Percentiles rank a stretch among this genome's conserved stretches.
These are phyloP conservation scores for Exophiala phaeomuriformis DNA, from an alignment of 2,329 filamentous ascomycete genomes.

Conservation along the genomic window DNA sequence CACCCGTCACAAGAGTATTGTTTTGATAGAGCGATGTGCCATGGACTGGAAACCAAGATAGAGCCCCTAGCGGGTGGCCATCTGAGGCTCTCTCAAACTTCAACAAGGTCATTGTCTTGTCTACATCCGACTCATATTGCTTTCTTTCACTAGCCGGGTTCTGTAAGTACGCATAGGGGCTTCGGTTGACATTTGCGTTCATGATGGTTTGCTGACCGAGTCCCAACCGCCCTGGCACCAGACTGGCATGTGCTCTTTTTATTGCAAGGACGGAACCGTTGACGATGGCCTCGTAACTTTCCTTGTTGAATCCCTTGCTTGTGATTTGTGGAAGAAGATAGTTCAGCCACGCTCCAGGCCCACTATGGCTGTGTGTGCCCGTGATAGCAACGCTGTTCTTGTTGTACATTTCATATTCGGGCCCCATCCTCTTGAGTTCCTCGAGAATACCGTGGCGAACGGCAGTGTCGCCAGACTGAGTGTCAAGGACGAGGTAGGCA, in stretches of 20 bases:
- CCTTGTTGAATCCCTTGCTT: constrained; percentile 73
- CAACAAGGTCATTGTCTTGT: constrained; percentile 73
- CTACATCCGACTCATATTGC: constrained; percentile 57
- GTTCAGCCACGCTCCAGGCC: constrained; percentile 88
- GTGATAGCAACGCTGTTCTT: constrained; percentile 80
- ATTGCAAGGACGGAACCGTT: constrained; percentile 78
- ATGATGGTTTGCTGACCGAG: constrained; percentile 62
- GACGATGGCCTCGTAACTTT: constrained; percentile 84
- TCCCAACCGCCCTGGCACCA: constrained; percentile 63
- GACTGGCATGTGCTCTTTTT: constrained; percentile 65
- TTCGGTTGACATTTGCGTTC: constrained; percentile 82
- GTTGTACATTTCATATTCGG: constrained; percentile 66
- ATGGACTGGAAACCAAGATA: constrained; percentile 90
- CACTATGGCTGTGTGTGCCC: constrained; percentile 87
- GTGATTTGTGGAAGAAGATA: constrained; percentile 90
- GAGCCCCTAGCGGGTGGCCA: constrained; percentile 66
- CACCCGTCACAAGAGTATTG: constrained; percentile 84
- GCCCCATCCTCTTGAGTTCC: constrained; percentile 60
- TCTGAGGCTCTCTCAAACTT: constrained; percentile 69
- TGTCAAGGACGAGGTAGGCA: constrained; percentile 81
- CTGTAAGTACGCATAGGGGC: constrained; percentile 76
- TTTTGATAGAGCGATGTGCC: constrained; percentile 87
- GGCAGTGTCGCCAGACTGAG: constrained; percentile 80
- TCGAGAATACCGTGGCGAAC: constrained; percentile 80
- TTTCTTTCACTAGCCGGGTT: constrained; percentile 72